Evolutionary conservation across 257 asterid genomes (phyloP), one percentile per base, ranked within the genome.

Genomic region (Petrea volubilis): DNA sequence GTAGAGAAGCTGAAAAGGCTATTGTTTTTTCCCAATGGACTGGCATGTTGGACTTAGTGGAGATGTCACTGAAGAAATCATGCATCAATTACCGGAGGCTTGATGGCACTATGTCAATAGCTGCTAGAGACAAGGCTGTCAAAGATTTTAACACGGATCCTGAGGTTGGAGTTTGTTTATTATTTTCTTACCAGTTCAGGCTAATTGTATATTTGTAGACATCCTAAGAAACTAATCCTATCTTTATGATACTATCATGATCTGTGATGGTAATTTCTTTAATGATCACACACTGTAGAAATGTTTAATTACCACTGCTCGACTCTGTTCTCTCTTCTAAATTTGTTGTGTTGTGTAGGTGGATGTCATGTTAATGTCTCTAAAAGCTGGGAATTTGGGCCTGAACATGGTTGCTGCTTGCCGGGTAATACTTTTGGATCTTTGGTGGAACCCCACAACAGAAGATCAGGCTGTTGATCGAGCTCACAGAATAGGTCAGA

Each of bases 401-500:
- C 89, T 95, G 77, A 95, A 95, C 72, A 95, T 92, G 98, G 99
- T 95, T 81, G 99, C 98, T 18, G 99, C 99, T 36, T 84, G 88
- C 76, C 98, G 90, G 3, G 96, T 95, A 64, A 90, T 95, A 71
- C 96, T 95, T 74, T 82, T 95, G 87, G 99, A 95, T 84, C 98
- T 92, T 72, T 95, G 99, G 99, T 95, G 99, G 99, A 95, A 92
- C 85, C 99, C 99, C 52, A 82, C 99, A 23, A 90, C 99, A 27
- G 99, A 95, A 84, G 99, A 95, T 77, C 99, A 95, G 83, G 99
- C 99, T 43, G 76, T 95, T 78, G 98, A 95, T 76, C 87, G 99
- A 62, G 99, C 98, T 62, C 99, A 95, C 68, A 90, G 99, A 78
- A 95, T 95, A 62, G 99, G 99, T 25, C 98, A 95, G 81, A 95